A percentile compares a stretch with the other conserved stretches of the same genome.
These are phyloP conservation scores for Penicillium alfredii DNA, from an alignment of 495 filamentous ascomycete species.

Conservation along the genomic window DNA sequence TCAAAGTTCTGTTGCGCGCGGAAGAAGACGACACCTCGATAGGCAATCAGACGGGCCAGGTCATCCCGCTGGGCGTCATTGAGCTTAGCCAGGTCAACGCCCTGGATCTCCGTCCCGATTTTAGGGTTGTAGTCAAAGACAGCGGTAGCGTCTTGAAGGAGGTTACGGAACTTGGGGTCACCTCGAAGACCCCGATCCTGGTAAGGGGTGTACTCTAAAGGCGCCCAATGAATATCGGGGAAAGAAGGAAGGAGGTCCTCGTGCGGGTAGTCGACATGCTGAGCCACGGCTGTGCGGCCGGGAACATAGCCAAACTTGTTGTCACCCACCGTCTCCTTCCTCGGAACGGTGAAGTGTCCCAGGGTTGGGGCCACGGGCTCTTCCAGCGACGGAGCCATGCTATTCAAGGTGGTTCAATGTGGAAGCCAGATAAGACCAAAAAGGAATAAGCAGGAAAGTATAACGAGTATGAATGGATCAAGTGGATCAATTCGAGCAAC, in stretches of 20 bases:
- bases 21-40: constrained; percentile 69
- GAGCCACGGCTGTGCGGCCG: constrained; percentile 40
- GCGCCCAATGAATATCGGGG: constrained; percentile 49
- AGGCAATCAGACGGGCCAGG: constrained; percentile 64
- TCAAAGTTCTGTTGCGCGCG: constrained; percentile 60
- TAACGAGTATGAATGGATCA: too few species aligned
- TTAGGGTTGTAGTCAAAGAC: constrained; percentile 61
- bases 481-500: too few species aligned
- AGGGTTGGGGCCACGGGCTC: constrained; percentile 14
- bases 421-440: too few species aligned
- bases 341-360: constrained; percentile 12
- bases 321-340: constrained; percentile 13
- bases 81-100: constrained; percentile 61
- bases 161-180: constrained; percentile 48
- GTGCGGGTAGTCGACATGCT: constrained; percentile 47
- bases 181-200: constrained; percentile 50
- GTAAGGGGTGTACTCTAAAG: constrained; percentile 46
- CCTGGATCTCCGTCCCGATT: constrained; percentile 67
- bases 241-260: constrained; percentile 53
- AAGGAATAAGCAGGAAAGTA: too few species aligned
- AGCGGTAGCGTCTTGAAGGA: constrained; percentile 45
- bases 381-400: constrained; percentile 35
- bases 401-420: not conserved
- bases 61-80: constrained; percentile 68
- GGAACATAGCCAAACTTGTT: constrained; percentile 43